phyloP scores from a whole-genome alignment of 345 rosid genomes.

The Turnera subulata region DNA sequence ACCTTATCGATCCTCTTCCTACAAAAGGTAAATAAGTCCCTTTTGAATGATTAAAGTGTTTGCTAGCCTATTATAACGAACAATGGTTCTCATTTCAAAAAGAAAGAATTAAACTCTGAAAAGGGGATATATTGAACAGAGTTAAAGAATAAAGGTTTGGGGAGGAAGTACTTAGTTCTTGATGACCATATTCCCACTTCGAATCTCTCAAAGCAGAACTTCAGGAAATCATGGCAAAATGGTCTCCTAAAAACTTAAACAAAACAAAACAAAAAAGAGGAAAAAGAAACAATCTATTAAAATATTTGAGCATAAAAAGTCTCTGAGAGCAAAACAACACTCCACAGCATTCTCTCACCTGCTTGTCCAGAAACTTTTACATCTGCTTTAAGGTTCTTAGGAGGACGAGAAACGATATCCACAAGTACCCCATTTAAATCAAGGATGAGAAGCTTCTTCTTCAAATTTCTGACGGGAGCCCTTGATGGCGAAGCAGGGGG shows the following conservation, averaged over 20 bases:
- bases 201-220: conserved; percentile 78
- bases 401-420: conserved; percentile 47
- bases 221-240: conserved; percentile 51
- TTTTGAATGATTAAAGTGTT: not conserved
- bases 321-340: not conserved
- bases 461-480: conserved; percentile 6
- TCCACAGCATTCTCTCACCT: conserved; percentile 39
- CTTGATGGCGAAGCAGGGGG: not conserved
- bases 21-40: conserved; percentile 14
- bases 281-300: no score
- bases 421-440: conserved; percentile 89
- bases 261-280: conserved; percentile 8
- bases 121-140: not conserved
- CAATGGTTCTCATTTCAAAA: not conserved
- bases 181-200: conserved; percentile 90
- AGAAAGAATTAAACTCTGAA: not conserved
- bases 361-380: conserved; percentile 44
- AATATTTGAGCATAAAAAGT: not conserved
- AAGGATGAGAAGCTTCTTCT: conserved; percentile 68
- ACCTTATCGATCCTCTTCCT: conserved; percentile 59
- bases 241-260: conserved; percentile 75
- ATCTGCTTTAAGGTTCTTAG: conserved; percentile 42
- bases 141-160: conserved; percentile 8
- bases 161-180: conserved; percentile 53
- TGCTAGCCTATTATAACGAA: not conserved